These are phyloP conservation scores for Penicillium sp. DNA, from an alignment of 2,329 filamentous ascomycete genomes.

Conservation along the genomic window DNA sequence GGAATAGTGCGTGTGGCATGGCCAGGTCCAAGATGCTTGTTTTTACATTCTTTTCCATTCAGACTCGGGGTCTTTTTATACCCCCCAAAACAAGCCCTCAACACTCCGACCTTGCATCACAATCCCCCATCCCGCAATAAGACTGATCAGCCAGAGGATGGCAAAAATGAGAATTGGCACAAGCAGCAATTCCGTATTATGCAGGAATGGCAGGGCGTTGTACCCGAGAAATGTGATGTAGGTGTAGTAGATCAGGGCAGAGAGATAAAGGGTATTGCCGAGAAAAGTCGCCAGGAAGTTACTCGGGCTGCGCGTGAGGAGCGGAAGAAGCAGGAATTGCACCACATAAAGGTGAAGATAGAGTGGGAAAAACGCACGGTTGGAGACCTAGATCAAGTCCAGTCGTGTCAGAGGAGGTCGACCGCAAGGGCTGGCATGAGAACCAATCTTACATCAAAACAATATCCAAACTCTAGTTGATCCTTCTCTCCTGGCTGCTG, in stretches of 20 bases:
- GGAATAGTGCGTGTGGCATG: constrained; percentile 1
- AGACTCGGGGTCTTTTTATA: constrained; percentile 19
- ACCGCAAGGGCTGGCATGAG: background rate
- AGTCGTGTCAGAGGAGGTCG: background rate
- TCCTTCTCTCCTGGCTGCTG: constrained; percentile 52
- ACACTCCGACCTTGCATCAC: constrained; percentile 42
- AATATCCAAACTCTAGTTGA: constrained; percentile 63
- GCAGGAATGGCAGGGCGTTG: constrained; percentile 61
- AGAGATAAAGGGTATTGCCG: constrained; percentile 61
- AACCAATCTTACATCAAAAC: constrained; percentile 55
- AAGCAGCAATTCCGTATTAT: constrained; percentile 61
- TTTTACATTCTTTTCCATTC: background rate
- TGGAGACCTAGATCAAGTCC: constrained; percentile 47
- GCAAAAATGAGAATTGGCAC: constrained; percentile 56
- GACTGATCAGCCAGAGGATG: constrained; percentile 53
- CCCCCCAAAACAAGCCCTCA: constrained; percentile 42
- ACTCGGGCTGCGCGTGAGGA: constrained; percentile 42
- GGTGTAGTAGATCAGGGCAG: constrained; percentile 60
- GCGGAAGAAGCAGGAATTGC: constrained; percentile 61
- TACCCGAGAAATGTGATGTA: constrained; percentile 65
- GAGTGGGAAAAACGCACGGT: constrained; percentile 61
- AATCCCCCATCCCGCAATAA: constrained; percentile 45
- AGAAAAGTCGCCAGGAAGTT: constrained; percentile 50
- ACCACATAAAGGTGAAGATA: constrained; percentile 63
- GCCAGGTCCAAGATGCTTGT: background rate